Percentiles rank a stretch among this genome's conserved stretches.
Evolutionary conservation across 345 rosid genomes (phyloP).

Genomic region (Gossypium rotundifolium): DNA sequence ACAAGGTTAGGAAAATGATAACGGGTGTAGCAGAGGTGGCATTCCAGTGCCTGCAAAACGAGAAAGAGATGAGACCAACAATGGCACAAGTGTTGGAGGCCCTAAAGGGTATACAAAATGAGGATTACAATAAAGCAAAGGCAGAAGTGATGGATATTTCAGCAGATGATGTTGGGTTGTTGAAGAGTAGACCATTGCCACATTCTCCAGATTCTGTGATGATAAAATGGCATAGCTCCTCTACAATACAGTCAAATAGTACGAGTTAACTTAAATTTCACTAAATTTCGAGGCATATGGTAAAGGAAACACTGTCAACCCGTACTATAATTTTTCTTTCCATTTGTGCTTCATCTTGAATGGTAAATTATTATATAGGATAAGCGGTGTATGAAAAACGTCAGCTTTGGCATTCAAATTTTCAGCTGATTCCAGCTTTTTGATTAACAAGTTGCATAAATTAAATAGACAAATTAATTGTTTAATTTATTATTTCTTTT

Average conservation of each 20-base stretch:
- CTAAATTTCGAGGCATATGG: neutral
- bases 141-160: constrained; percentile 19
- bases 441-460: neutral
- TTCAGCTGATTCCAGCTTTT: constrained; percentile 4
- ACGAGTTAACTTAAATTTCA: constrained; percentile 18
- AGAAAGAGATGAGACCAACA: constrained; percentile 63
- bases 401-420: constrained; percentile 6
- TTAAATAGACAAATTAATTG: neutral
- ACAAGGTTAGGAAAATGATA: constrained; percentile 38
- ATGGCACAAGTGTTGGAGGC: constrained; percentile 52
- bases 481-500: neutral
- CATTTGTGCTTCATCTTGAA: neutral
- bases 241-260: constrained; percentile 21
- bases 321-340: neutral
- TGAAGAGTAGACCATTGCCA: constrained; percentile 30
- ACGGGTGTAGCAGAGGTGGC: constrained; percentile 76
- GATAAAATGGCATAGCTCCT: constrained; percentile 41
- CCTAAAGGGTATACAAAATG: constrained; percentile 34
- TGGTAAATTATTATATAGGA: neutral
- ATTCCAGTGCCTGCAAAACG: constrained; percentile 67
- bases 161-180: constrained; percentile 35
- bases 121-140: constrained; percentile 14
- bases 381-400: neutral
- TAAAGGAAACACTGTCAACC: neutral
- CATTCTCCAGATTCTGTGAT: constrained; percentile 53